Evolutionary conservation across 371 early-diverging fungal species (phyloP).

Genomic region (Mortierella sp.): DNA sequence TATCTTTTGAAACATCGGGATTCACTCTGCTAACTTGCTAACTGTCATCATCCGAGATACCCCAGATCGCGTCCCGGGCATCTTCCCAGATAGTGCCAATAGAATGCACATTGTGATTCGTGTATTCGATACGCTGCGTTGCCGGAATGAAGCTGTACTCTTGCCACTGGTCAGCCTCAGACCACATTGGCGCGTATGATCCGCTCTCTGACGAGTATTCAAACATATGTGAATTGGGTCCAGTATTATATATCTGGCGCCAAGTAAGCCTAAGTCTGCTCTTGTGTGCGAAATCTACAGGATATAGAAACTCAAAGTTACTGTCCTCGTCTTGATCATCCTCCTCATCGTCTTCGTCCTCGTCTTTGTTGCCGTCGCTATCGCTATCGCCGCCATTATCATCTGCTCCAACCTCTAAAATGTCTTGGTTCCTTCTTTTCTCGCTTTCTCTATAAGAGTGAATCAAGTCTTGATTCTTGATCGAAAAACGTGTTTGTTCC

Average conservation of each 20-base stretch:
- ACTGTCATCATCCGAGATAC: too few relatives aligned
- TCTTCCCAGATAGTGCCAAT: conserved; percentile 26
- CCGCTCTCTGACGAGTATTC: background rate
- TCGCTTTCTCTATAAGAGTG: background rate
- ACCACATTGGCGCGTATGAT: conserved; percentile 11
- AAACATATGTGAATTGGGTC: conserved; percentile 2
- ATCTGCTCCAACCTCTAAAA: background rate
- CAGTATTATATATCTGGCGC: conserved; percentile 47
- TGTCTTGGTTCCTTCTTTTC: background rate
- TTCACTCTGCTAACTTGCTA: background rate
- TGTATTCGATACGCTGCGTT: conserved; percentile 21
- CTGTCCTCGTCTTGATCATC: background rate
- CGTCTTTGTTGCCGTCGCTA: background rate
- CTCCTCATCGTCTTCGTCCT: too few relatives aligned
- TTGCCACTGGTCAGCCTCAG: conserved; percentile 20
- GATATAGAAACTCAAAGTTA: conserved; percentile 8
- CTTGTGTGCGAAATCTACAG: conserved; percentile 27
- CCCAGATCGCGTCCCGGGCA: conserved; percentile 31
- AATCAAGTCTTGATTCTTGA: too few relatives aligned
- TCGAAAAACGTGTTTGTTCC: background rate
- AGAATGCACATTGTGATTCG: conserved; percentile 24
- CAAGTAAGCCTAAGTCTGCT: conserved; percentile 23
- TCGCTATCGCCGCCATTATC: background rate
- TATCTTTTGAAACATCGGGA: background rate
- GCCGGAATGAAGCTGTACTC: conserved; percentile 41